These are phyloP conservation scores for Trichoderma pleuroti DNA, from an alignment of 2,329 filamentous ascomycete genomes.

Conservation along the genomic window DNA sequence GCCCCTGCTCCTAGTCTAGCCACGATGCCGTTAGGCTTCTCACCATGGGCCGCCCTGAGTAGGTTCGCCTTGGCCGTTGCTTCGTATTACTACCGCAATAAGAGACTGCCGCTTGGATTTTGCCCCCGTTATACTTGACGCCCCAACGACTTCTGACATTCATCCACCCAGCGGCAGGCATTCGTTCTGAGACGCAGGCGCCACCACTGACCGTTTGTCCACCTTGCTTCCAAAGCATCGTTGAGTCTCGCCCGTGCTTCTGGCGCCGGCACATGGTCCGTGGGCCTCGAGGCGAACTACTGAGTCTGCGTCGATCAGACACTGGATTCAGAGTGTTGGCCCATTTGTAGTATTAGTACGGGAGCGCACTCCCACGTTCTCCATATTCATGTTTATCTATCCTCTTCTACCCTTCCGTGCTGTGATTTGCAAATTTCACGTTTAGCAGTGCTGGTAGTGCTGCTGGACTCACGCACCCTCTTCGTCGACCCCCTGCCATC, in stretches of 20 bases:
- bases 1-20: background rate
- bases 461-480: conserved; percentile 6
- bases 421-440: conserved; percentile 2
- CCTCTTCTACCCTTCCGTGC: background rate
- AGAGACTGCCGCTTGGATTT: background rate
- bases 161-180: background rate
- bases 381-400: background rate
- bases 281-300: conserved; percentile 8
- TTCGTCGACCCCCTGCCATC: conserved; percentile 10
- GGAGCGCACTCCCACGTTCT: background rate
- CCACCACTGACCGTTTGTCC: background rate
- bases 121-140: background rate
- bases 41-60: background rate
- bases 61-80: background rate
- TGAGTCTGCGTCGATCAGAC: conserved; percentile 13
- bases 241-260: conserved; percentile 15
- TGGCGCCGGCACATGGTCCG: conserved; percentile 10
- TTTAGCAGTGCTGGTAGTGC: conserved; percentile 4
- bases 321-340: conserved; percentile 1
- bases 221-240: background rate
- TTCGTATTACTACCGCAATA: conserved; percentile 1
- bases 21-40: background rate
- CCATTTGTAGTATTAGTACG: background rate
- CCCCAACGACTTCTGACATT: conserved; percentile 1
- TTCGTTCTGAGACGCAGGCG: conserved; percentile 13